Evolutionary conservation across 2,329 filamentous ascomycete genomes (phyloP).

Genomic region (Trichophyton schoenleinii): DNA sequence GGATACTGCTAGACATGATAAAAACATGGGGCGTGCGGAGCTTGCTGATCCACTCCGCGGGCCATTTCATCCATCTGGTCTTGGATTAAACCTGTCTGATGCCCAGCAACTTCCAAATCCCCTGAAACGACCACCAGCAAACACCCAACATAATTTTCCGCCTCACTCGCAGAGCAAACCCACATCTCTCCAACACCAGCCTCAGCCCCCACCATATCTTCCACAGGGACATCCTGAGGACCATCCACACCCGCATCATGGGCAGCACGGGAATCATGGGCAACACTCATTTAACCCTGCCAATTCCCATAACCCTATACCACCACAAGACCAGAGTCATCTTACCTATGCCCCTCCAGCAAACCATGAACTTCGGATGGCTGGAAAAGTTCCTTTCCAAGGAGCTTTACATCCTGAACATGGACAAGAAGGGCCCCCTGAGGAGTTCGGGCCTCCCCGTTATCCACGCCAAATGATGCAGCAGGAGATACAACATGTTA

Average conservation of each 20-base stretch:
- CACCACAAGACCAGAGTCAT: slow-evolving; percentile 5
- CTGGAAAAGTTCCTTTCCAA: not conserved
- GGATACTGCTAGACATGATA: not conserved
- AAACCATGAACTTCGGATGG: not conserved
- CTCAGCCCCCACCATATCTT: too few relatives aligned
- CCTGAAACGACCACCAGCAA: not conserved
- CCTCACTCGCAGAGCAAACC: not conserved
- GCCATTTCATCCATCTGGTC: not conserved
- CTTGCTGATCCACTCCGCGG: not conserved
- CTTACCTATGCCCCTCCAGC: not conserved
- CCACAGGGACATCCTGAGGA: not conserved
- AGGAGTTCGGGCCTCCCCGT: not conserved
- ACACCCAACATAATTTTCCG: not conserved
- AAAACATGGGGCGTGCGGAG: not conserved
- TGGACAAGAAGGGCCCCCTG: not conserved
- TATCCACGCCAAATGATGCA: not conserved
- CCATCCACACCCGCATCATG: slow-evolving; percentile 1
- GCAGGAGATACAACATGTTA: not conserved
- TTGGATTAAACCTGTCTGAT: not conserved
- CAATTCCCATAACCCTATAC: not conserved
- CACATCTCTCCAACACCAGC: not conserved
- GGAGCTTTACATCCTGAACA: not conserved
- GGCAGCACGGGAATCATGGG: not conserved
- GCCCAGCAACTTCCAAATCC: not conserved
- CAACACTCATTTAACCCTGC: not conserved